Evolutionary conservation across 441 rosid genomes (phyloP).

Genomic region (Pelargonium australe): DNA sequence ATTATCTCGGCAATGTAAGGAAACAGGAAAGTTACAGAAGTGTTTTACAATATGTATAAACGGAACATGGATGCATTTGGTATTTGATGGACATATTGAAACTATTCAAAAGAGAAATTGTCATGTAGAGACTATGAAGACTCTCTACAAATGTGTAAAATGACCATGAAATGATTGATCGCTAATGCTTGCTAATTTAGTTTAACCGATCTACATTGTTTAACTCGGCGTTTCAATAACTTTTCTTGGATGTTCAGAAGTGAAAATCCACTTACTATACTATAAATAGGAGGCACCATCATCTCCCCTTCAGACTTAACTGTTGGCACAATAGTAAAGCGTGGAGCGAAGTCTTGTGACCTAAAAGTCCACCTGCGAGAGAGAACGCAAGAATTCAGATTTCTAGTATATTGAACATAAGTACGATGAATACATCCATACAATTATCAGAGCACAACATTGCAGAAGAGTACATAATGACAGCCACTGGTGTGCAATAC

Average conservation of each 20-base stretch:
- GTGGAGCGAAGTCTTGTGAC: slow-evolving; percentile 72
- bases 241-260: neutral
- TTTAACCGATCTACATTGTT: neutral
- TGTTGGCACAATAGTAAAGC: slow-evolving; percentile 69
- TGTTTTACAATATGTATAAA: neutral
- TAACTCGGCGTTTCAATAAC: neutral
- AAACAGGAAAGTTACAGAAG: neutral
- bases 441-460: no score
- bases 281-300: slow-evolving; percentile 60
- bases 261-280: slow-evolving; percentile 49
- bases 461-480: no score
- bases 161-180: neutral
- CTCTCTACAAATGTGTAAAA: no score
- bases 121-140: no score
- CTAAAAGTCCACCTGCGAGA: slow-evolving; percentile 76
- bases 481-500: no score
- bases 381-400: slow-evolving; percentile 5
- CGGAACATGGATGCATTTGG: neutral
- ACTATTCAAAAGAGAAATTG: neutral
- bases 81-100: neutral
- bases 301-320: slow-evolving; percentile 46
- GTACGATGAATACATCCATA: neutral
- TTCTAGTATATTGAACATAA: no score
- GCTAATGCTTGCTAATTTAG: neutral
- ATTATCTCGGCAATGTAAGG: neutral